These are phyloP conservation scores for Xylaria flabelliformis DNA, from an alignment of 495 filamentous ascomycete genomes.

Conservation along the genomic window DNA sequence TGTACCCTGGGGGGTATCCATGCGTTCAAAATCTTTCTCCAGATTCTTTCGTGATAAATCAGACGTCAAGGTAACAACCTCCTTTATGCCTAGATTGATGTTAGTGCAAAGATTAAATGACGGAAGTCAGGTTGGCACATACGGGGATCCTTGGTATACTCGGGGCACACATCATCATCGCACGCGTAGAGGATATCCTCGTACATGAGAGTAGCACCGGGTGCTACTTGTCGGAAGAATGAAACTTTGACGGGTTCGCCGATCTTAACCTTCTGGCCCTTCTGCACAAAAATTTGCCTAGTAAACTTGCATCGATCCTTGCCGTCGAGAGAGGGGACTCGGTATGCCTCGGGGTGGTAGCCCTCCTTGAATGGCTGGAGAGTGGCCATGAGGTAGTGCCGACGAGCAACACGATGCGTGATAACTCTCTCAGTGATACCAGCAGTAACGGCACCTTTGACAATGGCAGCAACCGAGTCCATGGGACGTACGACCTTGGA, in stretches of 20 bases:
- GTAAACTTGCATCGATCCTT: conserved; percentile 99
- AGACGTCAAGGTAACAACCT: conserved; percentile 96
- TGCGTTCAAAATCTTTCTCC: conserved; percentile 98
- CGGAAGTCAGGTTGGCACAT: conserved; percentile 55
- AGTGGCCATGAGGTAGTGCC: conserved; percentile 99
- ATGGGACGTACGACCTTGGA: conserved; percentile 78
- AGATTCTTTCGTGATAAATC: conserved; percentile 97
- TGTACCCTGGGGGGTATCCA: conserved; percentile 98
- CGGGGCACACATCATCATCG: conserved; percentile 96
- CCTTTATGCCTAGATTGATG: conserved; percentile 83
- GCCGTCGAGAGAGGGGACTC: conserved; percentile 93
- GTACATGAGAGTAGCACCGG: conserved; percentile 98
- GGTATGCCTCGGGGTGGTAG: conserved; percentile 97
- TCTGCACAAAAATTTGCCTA: conserved; percentile 97
- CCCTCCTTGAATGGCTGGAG: conserved; percentile 99
- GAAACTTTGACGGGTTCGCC: conserved; percentile 98
- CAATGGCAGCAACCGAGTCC: conserved; percentile 79
- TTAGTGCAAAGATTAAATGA: conserved; percentile 34
- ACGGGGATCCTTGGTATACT: conserved; percentile 99
- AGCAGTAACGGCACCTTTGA: conserved; percentile 79
- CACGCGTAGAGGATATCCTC: conserved; percentile 98
- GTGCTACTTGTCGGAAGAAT: conserved; percentile 97
- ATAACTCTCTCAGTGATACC: conserved; percentile 97
- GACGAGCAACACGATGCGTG: conserved; percentile 95
- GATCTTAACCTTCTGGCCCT: conserved; percentile 98